A percentile compares a stretch with the other conserved stretches of the same genome.
These are phyloP conservation scores for Termitomyces sp. DNA, from an alignment of 768 basidiomycete species.

Conservation along the genomic window DNA sequence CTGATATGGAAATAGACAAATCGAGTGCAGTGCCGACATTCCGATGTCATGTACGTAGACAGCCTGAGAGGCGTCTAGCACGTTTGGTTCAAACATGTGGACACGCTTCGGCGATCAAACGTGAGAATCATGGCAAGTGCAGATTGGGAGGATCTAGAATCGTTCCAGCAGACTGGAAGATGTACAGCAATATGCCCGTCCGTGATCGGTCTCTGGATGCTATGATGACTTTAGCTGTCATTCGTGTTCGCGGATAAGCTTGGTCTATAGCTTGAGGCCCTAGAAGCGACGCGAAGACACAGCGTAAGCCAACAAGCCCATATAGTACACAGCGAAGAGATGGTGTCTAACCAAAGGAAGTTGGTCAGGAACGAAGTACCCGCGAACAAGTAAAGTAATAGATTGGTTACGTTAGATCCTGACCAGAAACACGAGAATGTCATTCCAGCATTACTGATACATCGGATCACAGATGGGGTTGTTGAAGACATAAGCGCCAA, in stretches of 20 bases:
- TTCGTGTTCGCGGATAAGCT: not conserved
- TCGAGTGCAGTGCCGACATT: conserved; percentile 5
- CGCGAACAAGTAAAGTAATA: not conserved
- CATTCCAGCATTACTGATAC: not conserved
- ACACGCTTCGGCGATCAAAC: conserved; percentile 5
- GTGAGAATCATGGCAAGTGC: not conserved
- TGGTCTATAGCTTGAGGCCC: not conserved
- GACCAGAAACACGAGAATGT: not conserved
- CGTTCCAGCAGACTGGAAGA: not conserved
- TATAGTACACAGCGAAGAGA: not conserved
- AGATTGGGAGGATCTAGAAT: not conserved
- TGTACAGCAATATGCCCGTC: not conserved
- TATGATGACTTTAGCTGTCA: not conserved
- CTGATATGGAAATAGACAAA: conserved; percentile 6
- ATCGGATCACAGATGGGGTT: not conserved
- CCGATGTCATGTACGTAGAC: not conserved
- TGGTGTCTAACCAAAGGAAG: not conserved
- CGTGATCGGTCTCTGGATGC: conserved; percentile 9
- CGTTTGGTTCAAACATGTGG: not conserved
- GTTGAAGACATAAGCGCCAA: not conserved
- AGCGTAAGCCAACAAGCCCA: not conserved
- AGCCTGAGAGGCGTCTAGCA: not conserved
- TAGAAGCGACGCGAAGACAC: not conserved
- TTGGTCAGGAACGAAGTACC: not conserved
- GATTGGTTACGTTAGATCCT: not conserved